Percentiles rank a stretch among this genome's conserved stretches.
Evolutionary conservation across 257 asterid species (phyloP).

Genomic region (Gentiana macrophylla): DNA sequence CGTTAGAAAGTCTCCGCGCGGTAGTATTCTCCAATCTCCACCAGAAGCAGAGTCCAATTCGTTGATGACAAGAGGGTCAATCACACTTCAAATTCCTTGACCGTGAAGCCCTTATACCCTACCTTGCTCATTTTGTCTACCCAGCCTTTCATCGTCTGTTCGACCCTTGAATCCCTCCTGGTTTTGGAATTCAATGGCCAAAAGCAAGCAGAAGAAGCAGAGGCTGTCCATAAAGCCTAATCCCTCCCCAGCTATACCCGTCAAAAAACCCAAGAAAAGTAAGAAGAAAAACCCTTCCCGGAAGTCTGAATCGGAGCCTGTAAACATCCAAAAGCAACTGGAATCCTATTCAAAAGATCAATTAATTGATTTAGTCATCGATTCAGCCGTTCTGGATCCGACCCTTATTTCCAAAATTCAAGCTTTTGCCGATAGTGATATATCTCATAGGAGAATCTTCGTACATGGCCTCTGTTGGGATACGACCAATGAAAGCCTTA

Average conservation of each 20-base stretch:
- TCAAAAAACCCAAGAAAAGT: constrained; percentile 27
- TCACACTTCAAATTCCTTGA: too few relatives aligned
- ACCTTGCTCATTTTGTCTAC: too few relatives aligned
- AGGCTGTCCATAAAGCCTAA: constrained; percentile 21
- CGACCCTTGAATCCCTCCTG: not conserved
- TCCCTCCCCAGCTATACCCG: constrained; percentile 15
- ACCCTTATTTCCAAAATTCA: constrained; percentile 33
- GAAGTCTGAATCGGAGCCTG: constrained; percentile 15
- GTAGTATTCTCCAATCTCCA: too few relatives aligned
- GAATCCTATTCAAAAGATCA: constrained; percentile 72
- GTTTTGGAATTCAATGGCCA: constrained; percentile 28
- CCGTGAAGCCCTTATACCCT: too few relatives aligned
- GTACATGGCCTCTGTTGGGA: constrained; percentile 76
- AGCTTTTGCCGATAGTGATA: constrained; percentile 51
- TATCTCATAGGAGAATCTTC: constrained; percentile 64
- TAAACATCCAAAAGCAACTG: constrained; percentile 44
- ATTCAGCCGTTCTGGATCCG: constrained; percentile 32
- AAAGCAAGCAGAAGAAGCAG: constrained; percentile 25
- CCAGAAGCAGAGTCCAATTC: too few relatives aligned
- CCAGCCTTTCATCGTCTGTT: not conserved
- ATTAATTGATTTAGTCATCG: constrained; percentile 41
- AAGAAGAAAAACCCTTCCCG: constrained; percentile 8
- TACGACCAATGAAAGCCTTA: constrained; percentile 32
- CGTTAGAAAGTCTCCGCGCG: too few relatives aligned
- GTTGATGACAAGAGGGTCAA: too few relatives aligned